Evolutionary conservation across 495 filamentous ascomycete genomes (phyloP).

Genomic region (Rhypophila decipiens): DNA sequence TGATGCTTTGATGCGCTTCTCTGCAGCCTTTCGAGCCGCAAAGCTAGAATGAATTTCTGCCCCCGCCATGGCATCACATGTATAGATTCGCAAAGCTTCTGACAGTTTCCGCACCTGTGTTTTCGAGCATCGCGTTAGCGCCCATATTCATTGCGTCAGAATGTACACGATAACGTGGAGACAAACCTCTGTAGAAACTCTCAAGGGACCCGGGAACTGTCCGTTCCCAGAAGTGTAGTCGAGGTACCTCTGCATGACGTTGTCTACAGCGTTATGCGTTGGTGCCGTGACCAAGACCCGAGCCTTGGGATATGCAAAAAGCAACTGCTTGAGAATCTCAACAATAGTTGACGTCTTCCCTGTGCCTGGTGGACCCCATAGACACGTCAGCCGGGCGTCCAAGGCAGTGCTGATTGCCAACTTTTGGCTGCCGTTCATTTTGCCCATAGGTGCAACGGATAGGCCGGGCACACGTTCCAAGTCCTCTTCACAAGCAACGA

Average conservation of each 20-base stretch:
- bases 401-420: conserved; percentile 34
- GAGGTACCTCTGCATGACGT: conserved; percentile 42
- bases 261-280: conserved; percentile 49
- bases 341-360: conserved; percentile 49
- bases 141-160: no score
- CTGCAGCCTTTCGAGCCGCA: no score
- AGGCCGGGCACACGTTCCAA: neutral
- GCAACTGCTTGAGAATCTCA: conserved; percentile 34
- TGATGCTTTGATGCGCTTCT: no score
- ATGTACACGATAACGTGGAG: no score
- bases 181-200: conserved; percentile 23
- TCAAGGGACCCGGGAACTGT: neutral
- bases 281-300: conserved; percentile 43
- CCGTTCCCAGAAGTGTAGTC: neutral
- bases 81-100: no score
- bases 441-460: no score
- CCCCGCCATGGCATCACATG: no score
- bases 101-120: no score
- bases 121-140: no score
- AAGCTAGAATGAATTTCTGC: no score
- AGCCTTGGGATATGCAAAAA: conserved; percentile 13
- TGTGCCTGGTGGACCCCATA: conserved; percentile 50
- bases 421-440: conserved; percentile 41
- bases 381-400: conserved; percentile 29
- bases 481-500: no score